These are phyloP conservation scores for Leptodontidium sp. DNA, from an alignment of 2,329 filamentous ascomycete species.

Conservation along the genomic window DNA sequence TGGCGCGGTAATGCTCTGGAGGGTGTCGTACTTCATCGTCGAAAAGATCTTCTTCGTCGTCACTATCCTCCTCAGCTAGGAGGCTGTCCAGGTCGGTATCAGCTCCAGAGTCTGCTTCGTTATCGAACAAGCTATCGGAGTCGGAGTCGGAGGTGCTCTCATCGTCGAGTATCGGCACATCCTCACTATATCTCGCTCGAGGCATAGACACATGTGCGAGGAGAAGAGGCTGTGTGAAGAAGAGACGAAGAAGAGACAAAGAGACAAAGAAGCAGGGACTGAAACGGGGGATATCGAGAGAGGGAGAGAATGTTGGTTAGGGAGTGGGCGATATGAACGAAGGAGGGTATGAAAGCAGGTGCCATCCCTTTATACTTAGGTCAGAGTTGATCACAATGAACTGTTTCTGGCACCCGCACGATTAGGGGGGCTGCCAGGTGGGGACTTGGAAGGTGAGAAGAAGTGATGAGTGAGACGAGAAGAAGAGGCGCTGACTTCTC, in stretches of 20 bases:
- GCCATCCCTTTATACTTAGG: slow-evolving; percentile 2
- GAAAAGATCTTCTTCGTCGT: too few species aligned
- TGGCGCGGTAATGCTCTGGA: too few species aligned
- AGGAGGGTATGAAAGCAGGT: not conserved
- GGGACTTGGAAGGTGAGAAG: not conserved
- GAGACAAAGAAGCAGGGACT: not conserved
- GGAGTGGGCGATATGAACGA: not conserved
- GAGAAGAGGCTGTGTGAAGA: not conserved
- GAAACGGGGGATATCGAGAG: not conserved
- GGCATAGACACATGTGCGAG: too few species aligned
- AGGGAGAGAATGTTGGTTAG: not conserved
- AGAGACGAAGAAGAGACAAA: not conserved
- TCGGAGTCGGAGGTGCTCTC: too few species aligned
- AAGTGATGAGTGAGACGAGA: not conserved
- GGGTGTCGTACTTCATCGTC: too few species aligned
- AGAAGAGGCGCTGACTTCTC: not conserved
- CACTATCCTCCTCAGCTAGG: not conserved
- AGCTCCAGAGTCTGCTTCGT: too few species aligned
- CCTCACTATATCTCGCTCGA: too few species aligned
- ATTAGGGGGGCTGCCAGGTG: not conserved
- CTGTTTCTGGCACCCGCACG: not conserved
- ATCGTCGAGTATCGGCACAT: too few species aligned
- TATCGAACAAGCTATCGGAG: too few species aligned
- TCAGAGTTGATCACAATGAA: not conserved
- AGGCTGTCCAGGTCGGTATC: too few species aligned